A percentile compares a stretch with the other conserved stretches of the same genome.
phyloP scores from a whole-genome alignment of 2,329 filamentous ascomycete genomes.

The Cordyceps militaris region DNA sequence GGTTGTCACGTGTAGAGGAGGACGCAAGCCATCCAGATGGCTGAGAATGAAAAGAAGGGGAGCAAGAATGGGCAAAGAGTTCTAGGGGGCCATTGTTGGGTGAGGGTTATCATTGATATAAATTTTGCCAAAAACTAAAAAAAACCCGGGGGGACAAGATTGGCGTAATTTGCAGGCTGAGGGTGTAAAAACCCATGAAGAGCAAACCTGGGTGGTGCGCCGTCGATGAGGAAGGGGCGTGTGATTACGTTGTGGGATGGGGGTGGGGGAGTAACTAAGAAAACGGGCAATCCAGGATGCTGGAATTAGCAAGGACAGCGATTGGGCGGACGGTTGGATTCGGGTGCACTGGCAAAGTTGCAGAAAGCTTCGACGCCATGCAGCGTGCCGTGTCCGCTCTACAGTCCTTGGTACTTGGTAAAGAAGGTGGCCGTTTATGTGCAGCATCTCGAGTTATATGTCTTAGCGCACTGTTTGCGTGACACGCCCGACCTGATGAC shows the following conservation, averaged over 20 bases:
- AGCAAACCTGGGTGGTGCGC: constrained; percentile 6
- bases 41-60: not conserved
- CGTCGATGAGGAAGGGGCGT: constrained; percentile 1
- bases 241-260: not conserved
- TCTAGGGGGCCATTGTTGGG: not conserved
- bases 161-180: constrained; percentile 14
- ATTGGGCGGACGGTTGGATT: constrained; percentile 1
- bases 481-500: not conserved
- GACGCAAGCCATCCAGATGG: too few relatives aligned
- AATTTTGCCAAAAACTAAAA: constrained; percentile 9
- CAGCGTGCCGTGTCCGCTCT: not conserved
- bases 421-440: not conserved
- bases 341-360: not conserved
- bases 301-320: not conserved
- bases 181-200: constrained; percentile 5
- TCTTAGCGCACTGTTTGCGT: not conserved
- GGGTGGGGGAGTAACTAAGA: not conserved
- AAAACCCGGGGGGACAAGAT: constrained; percentile 5
- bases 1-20: not conserved
- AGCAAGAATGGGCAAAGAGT: constrained; percentile 10
- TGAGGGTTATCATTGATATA: too few relatives aligned
- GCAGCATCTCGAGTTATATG: not conserved
- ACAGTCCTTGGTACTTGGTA: not conserved
- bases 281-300: not conserved
- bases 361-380: not conserved